Base-by-base conservation (phyloP, 2,329 filamentous ascomycete species). In the Immersiporthe knoxdaviesiana region DNA sequence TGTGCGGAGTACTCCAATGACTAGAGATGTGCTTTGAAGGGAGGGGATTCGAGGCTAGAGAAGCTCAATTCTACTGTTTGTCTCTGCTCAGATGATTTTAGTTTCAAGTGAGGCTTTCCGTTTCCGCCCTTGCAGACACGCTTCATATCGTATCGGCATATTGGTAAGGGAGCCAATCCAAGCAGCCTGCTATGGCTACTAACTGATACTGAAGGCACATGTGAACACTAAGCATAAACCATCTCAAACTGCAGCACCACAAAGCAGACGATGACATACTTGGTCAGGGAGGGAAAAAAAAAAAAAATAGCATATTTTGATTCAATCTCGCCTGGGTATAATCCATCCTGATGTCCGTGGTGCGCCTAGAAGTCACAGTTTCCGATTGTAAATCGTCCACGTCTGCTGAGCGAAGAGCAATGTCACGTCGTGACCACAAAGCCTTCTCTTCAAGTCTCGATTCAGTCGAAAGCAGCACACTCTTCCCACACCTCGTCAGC, bases 401-500 rank as follows among this genome's bases (percentile, higher is more conserved):
- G 27, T 18, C 27, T 6, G 18, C 52, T 8, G 12, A n/a, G 2
- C 8, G 35, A 21, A 30, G 39, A 24, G 24, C 3, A 16, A 21
- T 24, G 30, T 60, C 59, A 12, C 5, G 24, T 11, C n/a, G 39
- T 32, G 35, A 18, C 58, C 14, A 27, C 59, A 44, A 7, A n/a
- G 35, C 35, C 35, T 35, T 1, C 30, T 12, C 35, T n/a, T 27
- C 7, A 30, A 44, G 11, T 24, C 10, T 12, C 35, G n/a, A 4
- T 18, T 66, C 58, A 70, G 8, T 35, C 21, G 18, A 63, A 59
- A 1, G 12, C 52, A 39, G 39, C 59, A 21, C 66, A 63, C 2
- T 47, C 69, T 1, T 56, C 66, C 69, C 69, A 70, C 16, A 70
- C 32, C 47, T 68, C 66, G 7, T 63, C 50, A 21, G 61, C 69